Evolutionary conservation across 257 asterid species (phyloP).

Genomic region (Oldenlandia corymbosa): DNA sequence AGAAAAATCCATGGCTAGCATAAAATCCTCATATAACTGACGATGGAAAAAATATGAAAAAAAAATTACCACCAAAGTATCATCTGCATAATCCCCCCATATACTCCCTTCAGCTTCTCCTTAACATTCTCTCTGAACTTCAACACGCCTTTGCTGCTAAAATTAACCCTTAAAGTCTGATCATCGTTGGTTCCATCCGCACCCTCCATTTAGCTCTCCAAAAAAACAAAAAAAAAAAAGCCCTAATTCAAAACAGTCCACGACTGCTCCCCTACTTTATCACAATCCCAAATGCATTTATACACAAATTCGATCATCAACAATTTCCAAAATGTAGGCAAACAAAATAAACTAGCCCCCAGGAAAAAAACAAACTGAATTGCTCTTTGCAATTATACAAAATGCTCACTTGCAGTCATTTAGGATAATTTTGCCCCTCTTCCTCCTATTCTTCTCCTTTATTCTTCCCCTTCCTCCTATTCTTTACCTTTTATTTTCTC

Average conservation of each 20-base stretch:
- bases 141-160: constrained; percentile 54
- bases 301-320: neutral
- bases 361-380: too few species aligned
- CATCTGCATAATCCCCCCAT: constrained; percentile 97
- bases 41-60: neutral
- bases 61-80: constrained; percentile 79
- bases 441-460: too few species aligned
- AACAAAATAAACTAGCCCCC: neutral
- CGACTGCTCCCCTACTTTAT: neutral
- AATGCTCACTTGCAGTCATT: too few species aligned
- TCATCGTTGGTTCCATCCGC: constrained; percentile 54
- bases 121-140: constrained; percentile 54
- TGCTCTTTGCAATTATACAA: too few species aligned
- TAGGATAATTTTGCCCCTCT: too few species aligned
- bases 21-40: neutral
- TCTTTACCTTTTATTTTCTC: too few species aligned
- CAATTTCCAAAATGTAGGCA: neutral
- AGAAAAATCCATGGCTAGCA: neutral
- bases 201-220: constrained; percentile 29
- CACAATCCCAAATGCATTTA: neutral
- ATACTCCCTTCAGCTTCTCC: constrained; percentile 83
- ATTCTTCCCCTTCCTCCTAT: too few species aligned
- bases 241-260: neutral
- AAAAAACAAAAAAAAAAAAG: too few species aligned
- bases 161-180: constrained; percentile 61